Evolutionary conservation across 106 monocot genomes (phyloP).

Genomic region (Dendrobium officinale): DNA sequence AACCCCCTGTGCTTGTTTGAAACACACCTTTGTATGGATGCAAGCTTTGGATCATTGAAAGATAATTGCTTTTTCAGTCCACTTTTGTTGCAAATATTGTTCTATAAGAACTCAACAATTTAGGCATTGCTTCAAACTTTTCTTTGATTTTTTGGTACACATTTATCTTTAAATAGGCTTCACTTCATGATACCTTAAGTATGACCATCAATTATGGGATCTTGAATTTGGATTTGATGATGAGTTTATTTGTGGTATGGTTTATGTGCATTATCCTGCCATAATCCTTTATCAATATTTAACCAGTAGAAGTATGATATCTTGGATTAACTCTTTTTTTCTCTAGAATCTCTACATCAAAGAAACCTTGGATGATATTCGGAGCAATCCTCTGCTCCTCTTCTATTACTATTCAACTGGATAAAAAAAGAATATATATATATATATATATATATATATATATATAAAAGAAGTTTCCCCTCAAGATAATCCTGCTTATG

Average conservation of each 20-base stretch:
- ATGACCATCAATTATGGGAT: neutral
- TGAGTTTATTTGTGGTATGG: neutral
- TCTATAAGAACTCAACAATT: neutral
- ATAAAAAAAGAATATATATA: no score
- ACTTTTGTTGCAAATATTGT: neutral
- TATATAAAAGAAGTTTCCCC: no score
- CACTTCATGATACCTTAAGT: neutral
- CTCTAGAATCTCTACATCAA: neutral
- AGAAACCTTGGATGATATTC: neutral
- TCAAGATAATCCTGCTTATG: no score
- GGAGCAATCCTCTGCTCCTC: neutral
- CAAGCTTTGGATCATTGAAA: neutral
- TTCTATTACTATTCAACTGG: no score
- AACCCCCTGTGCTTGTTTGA: neutral
- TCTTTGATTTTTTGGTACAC: neutral
- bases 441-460: no score
- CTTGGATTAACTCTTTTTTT: no score
- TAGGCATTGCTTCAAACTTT: neutral
- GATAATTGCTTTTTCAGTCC: neutral
- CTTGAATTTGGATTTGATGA: neutral
- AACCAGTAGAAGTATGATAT: no score
- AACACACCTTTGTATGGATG: neutral
- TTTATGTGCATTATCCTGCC: neutral
- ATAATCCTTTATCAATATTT: no score
- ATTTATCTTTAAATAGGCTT: neutral